Evolutionary conservation across 257 asterid species (phyloP).

Genomic region (Linaria vulgaris): DNA sequence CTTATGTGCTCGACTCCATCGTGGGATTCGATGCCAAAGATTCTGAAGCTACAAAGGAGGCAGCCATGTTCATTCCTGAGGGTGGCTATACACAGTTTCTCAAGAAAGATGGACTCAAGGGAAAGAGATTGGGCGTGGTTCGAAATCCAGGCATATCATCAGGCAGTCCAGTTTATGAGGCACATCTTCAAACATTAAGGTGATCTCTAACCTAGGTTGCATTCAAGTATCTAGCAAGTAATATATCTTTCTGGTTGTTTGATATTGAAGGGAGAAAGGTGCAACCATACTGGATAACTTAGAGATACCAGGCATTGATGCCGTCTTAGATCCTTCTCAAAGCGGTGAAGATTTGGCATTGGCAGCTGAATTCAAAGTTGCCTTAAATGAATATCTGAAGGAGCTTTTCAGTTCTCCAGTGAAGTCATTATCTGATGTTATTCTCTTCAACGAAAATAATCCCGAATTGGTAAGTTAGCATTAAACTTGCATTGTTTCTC

Average conservation of each 20-base stretch:
- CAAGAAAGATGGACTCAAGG: conserved; percentile 53
- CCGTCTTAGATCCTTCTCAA: conserved; percentile 40
- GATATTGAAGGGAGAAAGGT: conserved; percentile 43
- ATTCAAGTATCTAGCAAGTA: conserved; percentile 1
- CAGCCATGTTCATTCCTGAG: conserved; percentile 55
- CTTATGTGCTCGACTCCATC: conserved; percentile 50
- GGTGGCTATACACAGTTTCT: conserved; percentile 64
- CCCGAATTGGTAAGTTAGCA: conserved; percentile 43
- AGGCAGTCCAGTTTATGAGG: conserved; percentile 23
- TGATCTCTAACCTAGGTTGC: conserved; percentile 2
- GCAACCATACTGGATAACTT: conserved; percentile 51
- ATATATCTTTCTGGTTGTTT: neutral
- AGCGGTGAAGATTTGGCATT: conserved; percentile 48
- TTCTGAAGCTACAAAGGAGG: conserved; percentile 46
- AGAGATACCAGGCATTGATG: conserved; percentile 45
- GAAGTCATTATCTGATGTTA: conserved; percentile 52
- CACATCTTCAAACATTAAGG: conserved; percentile 42
- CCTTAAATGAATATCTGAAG: conserved; percentile 40
- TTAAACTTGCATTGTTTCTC: neutral
- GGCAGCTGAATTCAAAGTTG: conserved; percentile 61
- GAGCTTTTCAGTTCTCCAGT: conserved; percentile 46
- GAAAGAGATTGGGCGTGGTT: conserved; percentile 68
- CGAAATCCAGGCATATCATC: conserved; percentile 35
- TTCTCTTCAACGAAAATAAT: conserved; percentile 54
- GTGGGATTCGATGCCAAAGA: conserved; percentile 64